phyloP scores from a whole-genome alignment of 305 asterid genomes.

The Caryopteris hybrid region DNA sequence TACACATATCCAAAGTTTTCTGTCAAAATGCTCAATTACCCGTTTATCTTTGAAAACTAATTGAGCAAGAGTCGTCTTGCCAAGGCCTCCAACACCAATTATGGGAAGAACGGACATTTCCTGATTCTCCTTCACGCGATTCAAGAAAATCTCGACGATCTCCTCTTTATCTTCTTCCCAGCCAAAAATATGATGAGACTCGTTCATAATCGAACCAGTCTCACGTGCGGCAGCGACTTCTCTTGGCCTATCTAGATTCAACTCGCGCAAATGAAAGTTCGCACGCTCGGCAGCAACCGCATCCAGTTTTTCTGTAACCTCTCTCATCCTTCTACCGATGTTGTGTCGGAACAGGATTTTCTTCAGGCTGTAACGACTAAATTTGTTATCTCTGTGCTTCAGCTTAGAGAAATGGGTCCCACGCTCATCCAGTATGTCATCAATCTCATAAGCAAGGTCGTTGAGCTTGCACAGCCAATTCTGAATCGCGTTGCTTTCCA shows the following conservation, averaged over 20 bases:
- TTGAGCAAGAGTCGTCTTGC: slow-evolving; percentile 9
- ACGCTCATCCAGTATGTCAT: slow-evolving; percentile 5
- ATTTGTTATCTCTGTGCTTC: background rate
- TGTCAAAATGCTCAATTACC: background rate
- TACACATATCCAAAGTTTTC: background rate
- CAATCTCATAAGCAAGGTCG: slow-evolving; percentile 3
- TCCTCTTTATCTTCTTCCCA: slow-evolving; percentile 3
- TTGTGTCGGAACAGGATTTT: background rate
- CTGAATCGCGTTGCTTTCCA: background rate
- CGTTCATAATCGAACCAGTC: background rate
- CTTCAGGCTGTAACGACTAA: background rate
- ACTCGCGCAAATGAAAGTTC: background rate
- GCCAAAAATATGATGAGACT: slow-evolving; percentile 7
- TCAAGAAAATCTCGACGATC: background rate
- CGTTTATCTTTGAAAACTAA: background rate
- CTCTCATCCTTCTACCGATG: slow-evolving; percentile 6
- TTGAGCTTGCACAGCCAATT: background rate
- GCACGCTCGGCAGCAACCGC: background rate
- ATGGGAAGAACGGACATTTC: background rate
- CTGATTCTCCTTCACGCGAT: background rate
- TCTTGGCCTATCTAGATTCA: background rate
- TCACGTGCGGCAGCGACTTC: background rate
- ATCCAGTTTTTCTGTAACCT: background rate
- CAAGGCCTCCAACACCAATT: background rate
- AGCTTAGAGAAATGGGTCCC: background rate